Base-by-base conservation (phyloP, 169 alveolate genomes). In the Plasmodium billcollinsi region DNA sequence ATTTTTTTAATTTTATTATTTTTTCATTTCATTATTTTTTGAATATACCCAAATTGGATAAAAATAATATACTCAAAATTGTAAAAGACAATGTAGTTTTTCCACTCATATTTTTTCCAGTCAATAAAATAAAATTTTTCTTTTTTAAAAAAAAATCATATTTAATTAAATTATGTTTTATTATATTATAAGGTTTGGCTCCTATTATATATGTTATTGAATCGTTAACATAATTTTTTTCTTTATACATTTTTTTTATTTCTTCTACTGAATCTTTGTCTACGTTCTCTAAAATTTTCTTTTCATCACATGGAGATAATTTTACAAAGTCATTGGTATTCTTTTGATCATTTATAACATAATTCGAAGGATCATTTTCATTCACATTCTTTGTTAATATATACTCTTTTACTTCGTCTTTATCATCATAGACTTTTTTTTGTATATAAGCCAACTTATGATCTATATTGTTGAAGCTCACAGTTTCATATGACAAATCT, bases 41-140 rank as follows among this genome's bases (percentile, higher is more conserved):
- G 39, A 26, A 26, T 26, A 26, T 86, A 86, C 92, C 92, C 33
- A 86, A 56, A 59, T 86, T 86, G 5, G 92, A 65, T 33, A 86
- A 56, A 86, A 86, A 86, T 9, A 86, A 74, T 24, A 86, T 86
- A 15, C 92, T 71, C 59, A 86, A 29, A 33, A 86, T 47, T 21
- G 92, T 71, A 43, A 86, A 86, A 33, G 92, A 86, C 24, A 86
- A 50, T 1, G 92, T 86, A 14, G 92, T 86, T 67, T 86, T 86
- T 2, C 92, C 92, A 49, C 92, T 86, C 92, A 86, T 86, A 62
- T 86, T 86, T 71, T 86, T 54, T 6, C 92, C 92, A 29, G 92
- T 86, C 39, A 86, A 12, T 54, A 86, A 72, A 58, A 86, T 86
- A 54, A 86, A 72, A 15, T 86, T 86, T 71, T 59, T 86, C 49